phyloP scores from a whole-genome alignment of 1,284 basidiomycete genomes.

The Phylloporus sp. region DNA sequence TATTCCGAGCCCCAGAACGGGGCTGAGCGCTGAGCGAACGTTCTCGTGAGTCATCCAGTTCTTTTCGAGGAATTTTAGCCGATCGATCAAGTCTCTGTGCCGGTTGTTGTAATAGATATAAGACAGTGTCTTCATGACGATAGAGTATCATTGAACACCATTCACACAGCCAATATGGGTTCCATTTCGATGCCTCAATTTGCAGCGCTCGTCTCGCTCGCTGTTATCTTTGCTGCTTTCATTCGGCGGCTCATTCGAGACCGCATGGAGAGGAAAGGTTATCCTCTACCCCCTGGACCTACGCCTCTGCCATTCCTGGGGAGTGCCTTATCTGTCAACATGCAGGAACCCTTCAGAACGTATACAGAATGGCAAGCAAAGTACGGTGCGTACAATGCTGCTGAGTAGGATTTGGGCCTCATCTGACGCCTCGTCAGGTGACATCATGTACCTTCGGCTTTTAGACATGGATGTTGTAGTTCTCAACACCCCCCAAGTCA shows the following conservation, averaged over 20 bases:
- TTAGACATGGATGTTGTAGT: conserved; percentile 5
- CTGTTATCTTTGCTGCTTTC: too few relatives aligned
- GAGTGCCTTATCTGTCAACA: background rate
- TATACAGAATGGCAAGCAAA: background rate
- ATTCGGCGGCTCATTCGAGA: conserved; percentile 3
- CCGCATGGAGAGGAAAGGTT: background rate
- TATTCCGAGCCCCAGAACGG: too few relatives aligned
- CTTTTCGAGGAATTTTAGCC: too few relatives aligned
- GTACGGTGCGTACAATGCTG: conserved; percentile 3
- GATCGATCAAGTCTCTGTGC: too few relatives aligned
- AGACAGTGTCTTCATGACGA: too few relatives aligned
- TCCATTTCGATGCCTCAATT: too few relatives aligned
- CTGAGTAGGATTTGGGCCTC: background rate
- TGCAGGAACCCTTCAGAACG: conserved; percentile 2
- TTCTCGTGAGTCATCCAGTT: too few relatives aligned
- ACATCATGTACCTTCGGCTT: conserved; percentile 11
- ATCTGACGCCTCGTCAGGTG: conserved; percentile 1
- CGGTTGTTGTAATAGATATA: too few relatives aligned
- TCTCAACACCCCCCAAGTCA: conserved; percentile 9
- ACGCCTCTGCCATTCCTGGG: conserved; percentile 21
- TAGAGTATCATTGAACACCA: too few relatives aligned
- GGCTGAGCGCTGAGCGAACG: too few relatives aligned
- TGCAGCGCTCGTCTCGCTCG: too few relatives aligned
- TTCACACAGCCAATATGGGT: too few relatives aligned
- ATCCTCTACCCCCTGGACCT: conserved; percentile 19